Base-by-base conservation (phyloP, 768 basidiomycete genomes). In the Trametes punicea region DNA sequence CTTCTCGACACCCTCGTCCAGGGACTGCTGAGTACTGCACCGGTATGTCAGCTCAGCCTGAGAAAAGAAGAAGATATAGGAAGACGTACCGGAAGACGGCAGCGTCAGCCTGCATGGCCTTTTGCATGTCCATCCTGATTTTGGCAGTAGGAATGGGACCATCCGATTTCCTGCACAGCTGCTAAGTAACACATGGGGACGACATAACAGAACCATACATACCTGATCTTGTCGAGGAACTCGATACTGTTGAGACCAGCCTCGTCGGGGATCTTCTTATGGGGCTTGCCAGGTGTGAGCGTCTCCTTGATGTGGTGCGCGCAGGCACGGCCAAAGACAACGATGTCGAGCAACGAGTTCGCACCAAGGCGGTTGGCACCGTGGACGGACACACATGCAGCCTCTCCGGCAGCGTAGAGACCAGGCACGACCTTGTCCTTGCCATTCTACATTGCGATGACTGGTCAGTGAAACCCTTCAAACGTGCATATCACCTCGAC, bases 331-430 rank as follows among this genome's bases (percentile, higher is more conserved):
- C 97, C 97, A 66, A 98, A 99, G 63, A 98, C 97, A 71, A 98
- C 97, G 64, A 98, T 97, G 71, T 98, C 97, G 63, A 99, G 79
- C 25, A 99, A 85, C 20, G 97, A 99, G 81, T 99, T 99, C 69
- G 97, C 97, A 65, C 97, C 97, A 51, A 99, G 88, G 73, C 97
- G 94, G 79, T 99, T 99, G 62, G 97, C 97, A 61, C 97, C 97
- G 66, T 99, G 97, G 18, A 99, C 97, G 18, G 97, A 99, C 29
- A 98, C 97, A 64, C 93, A 98, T 6, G 97, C 97, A 51, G 96
- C 97, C 75, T 99, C 97, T 64, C 97, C 97, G 58, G 97, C 97
- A 56, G 97, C 97, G 73, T 98, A 99, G 3, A 99, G 79, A 63
- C 97, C 97, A 51, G 95, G 94, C 27, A 99, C 97, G 56, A 95